Evolutionary conservation across 2,329 filamentous ascomycete species (phyloP).

Genomic region (Colletotrichum camelliae): DNA sequence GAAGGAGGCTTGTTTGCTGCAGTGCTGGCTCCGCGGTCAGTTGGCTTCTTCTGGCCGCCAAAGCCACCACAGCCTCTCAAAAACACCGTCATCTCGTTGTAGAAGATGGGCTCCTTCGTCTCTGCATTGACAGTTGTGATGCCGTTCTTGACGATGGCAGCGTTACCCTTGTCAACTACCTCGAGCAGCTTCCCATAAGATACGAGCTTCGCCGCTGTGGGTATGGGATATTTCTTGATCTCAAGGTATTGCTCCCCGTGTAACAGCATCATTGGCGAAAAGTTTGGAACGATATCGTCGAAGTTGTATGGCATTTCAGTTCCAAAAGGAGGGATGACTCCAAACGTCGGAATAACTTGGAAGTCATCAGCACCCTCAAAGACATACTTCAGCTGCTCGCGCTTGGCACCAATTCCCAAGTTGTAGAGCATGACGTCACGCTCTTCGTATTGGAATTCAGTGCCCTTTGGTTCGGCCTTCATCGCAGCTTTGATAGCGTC

Average conservation of each 20-base stretch:
- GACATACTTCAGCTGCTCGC: slow-evolving; percentile 83
- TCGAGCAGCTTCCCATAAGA: slow-evolving; percentile 85
- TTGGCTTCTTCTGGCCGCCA: slow-evolving; percentile 78
- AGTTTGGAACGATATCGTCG: slow-evolving; percentile 89
- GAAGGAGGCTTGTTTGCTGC: slow-evolving; percentile 79
- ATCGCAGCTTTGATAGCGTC: slow-evolving; percentile 79
- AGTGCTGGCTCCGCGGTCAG: slow-evolving; percentile 80
- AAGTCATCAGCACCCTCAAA: slow-evolving; percentile 93
- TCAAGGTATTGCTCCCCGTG: slow-evolving; percentile 99
- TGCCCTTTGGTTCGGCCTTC: slow-evolving; percentile 71
- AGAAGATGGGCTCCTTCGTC: slow-evolving; percentile 90
- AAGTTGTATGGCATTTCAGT: slow-evolving; percentile 81
- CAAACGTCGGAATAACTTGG: slow-evolving; percentile 93
- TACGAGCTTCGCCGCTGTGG: slow-evolving; percentile 78
- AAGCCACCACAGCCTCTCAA: slow-evolving; percentile 91
- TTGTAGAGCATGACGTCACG: slow-evolving; percentile 95
- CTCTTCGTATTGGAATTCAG: slow-evolving; percentile 83
- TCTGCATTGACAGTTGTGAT: slow-evolving; percentile 84
- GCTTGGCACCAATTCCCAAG: slow-evolving; percentile 90
- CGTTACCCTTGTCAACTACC: slow-evolving; percentile 93
- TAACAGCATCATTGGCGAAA: slow-evolving; percentile 97
- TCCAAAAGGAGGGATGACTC: slow-evolving; percentile 93
- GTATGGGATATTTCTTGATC: slow-evolving; percentile 89
- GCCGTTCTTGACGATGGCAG: slow-evolving; percentile 81
- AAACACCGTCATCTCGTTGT: slow-evolving; percentile 95